These are phyloP conservation scores for Lojkania enalia DNA, from an alignment of 2,329 filamentous ascomycete species.

Conservation along the genomic window DNA sequence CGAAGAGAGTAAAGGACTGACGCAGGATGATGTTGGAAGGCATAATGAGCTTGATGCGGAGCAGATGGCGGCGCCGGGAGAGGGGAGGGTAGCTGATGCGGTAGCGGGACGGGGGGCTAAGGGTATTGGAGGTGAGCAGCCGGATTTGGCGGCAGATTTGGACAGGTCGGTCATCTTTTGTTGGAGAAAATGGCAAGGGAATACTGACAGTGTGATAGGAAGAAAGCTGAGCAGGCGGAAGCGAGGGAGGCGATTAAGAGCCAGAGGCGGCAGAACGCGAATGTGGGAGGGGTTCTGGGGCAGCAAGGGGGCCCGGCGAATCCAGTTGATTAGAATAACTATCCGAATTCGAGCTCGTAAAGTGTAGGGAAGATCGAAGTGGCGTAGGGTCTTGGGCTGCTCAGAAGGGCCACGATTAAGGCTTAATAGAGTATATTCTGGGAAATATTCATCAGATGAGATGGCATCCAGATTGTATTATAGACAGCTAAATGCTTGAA, in stretches of 20 bases:
- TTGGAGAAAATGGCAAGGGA: neutral
- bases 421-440: too few species aligned
- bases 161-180: slow-evolving; percentile 40
- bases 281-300: slow-evolving; percentile 49
- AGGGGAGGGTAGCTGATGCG: slow-evolving; percentile 49
- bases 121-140: slow-evolving; percentile 37
- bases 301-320: slow-evolving; percentile 53
- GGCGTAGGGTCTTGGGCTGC: too few species aligned
- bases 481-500: too few species aligned
- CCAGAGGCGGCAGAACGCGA: slow-evolving; percentile 41
- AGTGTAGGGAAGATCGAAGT: too few species aligned
- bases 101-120: slow-evolving; percentile 38
- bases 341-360: too few species aligned
- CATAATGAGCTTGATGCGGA: slow-evolving; percentile 52
- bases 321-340: slow-evolving; percentile 29
- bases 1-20: slow-evolving; percentile 48
- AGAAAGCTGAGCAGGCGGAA: slow-evolving; percentile 54
- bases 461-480: too few species aligned
- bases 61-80: slow-evolving; percentile 54
- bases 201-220: slow-evolving; percentile 37
- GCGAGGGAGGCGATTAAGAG: slow-evolving; percentile 47
- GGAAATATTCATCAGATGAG: too few species aligned
- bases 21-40: slow-evolving; percentile 47
- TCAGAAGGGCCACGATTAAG: too few species aligned
- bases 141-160: slow-evolving; percentile 50